Percentiles rank a stretch among this genome's conserved stretches.
Evolutionary conservation across 306 rosid species (phyloP).

Genomic region (Trichosanthes truncata): DNA sequence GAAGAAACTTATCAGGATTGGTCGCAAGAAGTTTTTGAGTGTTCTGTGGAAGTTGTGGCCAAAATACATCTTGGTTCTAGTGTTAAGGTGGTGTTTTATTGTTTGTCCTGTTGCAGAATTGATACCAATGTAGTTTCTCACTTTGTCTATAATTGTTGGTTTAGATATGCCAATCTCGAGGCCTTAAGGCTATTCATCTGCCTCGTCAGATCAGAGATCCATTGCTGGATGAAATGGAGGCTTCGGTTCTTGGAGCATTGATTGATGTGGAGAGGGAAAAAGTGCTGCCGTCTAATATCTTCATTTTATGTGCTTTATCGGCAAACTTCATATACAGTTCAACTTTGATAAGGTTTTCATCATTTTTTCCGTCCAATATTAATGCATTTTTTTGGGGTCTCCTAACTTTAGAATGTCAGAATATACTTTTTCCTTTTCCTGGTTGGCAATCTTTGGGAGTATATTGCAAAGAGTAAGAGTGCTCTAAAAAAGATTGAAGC

Average conservation of each 20-base stretch:
- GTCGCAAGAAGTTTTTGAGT: constrained; percentile 49
- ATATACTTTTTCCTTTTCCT: not conserved
- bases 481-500: no score
- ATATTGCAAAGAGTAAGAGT: no score
- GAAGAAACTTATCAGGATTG: constrained; percentile 42
- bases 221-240: constrained; percentile 67
- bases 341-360: constrained; percentile 48
- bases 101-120: constrained; percentile 12
- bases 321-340: constrained; percentile 57
- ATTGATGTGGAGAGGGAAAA: constrained; percentile 39
- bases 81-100: constrained; percentile 46
- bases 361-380: not conserved
- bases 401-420: not conserved
- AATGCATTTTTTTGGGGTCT: not conserved
- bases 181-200: constrained; percentile 34
- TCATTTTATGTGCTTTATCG: constrained; percentile 57
- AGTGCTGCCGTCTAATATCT: constrained; percentile 41
- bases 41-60: constrained; percentile 66
- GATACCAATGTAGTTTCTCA: constrained; percentile 9
- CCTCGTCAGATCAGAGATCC: constrained; percentile 62
- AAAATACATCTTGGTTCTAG: constrained; percentile 35
- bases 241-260: constrained; percentile 41
- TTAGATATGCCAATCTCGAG: constrained; percentile 40
- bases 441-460: not conserved
- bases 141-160: constrained; percentile 4